A percentile compares a stretch with the other conserved stretches of the same genome.
phyloP scores from a whole-genome alignment of 2,329 filamentous ascomycete genomes.

The Monosporascus ibericus region DNA sequence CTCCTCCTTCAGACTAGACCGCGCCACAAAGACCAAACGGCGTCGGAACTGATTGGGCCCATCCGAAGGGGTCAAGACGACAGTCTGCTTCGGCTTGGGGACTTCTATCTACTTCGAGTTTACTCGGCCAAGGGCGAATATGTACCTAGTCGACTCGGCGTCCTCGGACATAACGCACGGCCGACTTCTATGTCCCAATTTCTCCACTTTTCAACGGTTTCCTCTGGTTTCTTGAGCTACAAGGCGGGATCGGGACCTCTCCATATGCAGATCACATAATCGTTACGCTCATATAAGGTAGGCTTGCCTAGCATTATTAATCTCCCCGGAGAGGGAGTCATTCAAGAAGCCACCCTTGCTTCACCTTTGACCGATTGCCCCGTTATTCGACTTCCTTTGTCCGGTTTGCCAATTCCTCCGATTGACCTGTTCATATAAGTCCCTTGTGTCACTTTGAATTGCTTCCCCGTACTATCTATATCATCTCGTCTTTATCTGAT shows the following conservation, averaged over 20 bases:
- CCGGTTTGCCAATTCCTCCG: conserved; percentile 4
- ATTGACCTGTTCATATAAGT: conserved; percentile 1
- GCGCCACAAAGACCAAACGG: no score
- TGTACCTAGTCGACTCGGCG: conserved; percentile 9
- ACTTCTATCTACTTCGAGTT: conserved; percentile 15
- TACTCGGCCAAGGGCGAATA: conserved; percentile 20
- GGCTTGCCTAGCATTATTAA: conserved; percentile 25
- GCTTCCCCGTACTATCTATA: conserved; percentile 7
- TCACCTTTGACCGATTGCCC: conserved; percentile 13
- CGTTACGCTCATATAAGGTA: conserved; percentile 21
- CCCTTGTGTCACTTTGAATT: conserved; percentile 1
- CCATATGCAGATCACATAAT: conserved; percentile 24
- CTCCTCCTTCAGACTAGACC: no score
- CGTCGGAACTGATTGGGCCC: no score
- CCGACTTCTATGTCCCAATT: conserved; percentile 22
- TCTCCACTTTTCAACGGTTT: conserved; percentile 14
- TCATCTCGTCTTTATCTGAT: conserved; percentile 1
- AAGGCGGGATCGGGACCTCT: conserved; percentile 18
- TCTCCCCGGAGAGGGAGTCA: conserved; percentile 17
- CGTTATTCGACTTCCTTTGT: conserved; percentile 8
- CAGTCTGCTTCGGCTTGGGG: background rate
- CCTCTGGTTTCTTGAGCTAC: conserved; percentile 17
- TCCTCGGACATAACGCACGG: conserved; percentile 26
- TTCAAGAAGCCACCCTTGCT: conserved; percentile 8
- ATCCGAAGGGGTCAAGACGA: no score